These are phyloP conservation scores for Pseudogymnoascus sp. DNA, from an alignment of 2,329 filamentous ascomycete genomes.

Conservation along the genomic window DNA sequence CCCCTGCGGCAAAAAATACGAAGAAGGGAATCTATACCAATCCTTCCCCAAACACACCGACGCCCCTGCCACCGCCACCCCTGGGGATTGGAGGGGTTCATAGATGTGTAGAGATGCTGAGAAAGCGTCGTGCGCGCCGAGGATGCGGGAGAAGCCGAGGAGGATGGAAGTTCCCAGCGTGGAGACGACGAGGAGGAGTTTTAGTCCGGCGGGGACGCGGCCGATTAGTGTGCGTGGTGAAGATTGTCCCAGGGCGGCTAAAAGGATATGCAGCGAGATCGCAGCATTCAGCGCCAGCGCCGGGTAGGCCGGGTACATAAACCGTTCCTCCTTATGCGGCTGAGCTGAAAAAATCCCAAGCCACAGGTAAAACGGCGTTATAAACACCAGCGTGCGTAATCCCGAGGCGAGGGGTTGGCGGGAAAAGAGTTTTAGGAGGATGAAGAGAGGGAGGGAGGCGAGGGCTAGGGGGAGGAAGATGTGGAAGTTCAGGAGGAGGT, in stretches of 20 bases:
- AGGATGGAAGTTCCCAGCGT: conserved; percentile 56
- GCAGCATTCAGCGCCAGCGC: conserved; percentile 84
- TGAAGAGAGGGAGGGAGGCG: conserved; percentile 62
- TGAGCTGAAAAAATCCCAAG: conserved; percentile 82
- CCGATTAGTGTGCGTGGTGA: conserved; percentile 58
- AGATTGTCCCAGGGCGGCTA: conserved; percentile 64
- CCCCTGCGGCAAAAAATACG: conserved; percentile 77
- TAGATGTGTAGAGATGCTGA: conserved; percentile 70
- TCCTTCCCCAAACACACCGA: conserved; percentile 88
- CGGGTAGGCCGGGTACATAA: conserved; percentile 97
- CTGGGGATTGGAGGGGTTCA: conserved; percentile 47
- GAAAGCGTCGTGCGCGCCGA: conserved; percentile 74
- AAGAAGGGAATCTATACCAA: conserved; percentile 95
- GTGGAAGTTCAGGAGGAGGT: conserved; percentile 89
- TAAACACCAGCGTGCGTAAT: conserved; percentile 67
- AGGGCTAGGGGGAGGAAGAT: conserved; percentile 82
- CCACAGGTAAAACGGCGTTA: conserved; percentile 90
- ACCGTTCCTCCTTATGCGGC: conserved; percentile 94
- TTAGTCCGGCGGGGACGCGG: conserved; percentile 66
- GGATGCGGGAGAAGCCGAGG: conserved; percentile 60
- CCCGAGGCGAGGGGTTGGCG: conserved; percentile 58
- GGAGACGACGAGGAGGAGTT: conserved; percentile 52
- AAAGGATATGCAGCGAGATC: conserved; percentile 69
- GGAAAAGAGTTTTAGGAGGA: conserved; percentile 60
- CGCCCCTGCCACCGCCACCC: conserved; percentile 49